These are phyloP conservation scores for Solanum gandarillasii DNA, from an alignment of 257 asterid genomes.

Conservation along the genomic window DNA sequence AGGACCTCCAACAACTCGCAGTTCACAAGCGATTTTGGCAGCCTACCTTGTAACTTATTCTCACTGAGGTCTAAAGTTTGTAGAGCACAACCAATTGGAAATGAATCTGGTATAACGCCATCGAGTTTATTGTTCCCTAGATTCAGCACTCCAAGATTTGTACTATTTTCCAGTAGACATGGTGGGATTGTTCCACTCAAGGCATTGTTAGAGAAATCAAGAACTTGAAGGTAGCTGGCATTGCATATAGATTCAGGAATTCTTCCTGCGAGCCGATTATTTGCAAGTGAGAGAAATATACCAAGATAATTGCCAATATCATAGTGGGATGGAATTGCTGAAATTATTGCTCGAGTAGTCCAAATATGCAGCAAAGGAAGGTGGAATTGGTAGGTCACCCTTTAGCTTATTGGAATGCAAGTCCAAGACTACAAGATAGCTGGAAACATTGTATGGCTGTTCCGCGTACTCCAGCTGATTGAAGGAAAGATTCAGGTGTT, in stretches of 20 bases:
- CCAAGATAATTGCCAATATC: slow-evolving; percentile 8
- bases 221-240: slow-evolving; percentile 15
- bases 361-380: slow-evolving; percentile 1
- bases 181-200: slow-evolving; percentile 26
- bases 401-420: slow-evolving; percentile 17
- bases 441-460: slow-evolving; percentile 12
- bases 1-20: slow-evolving; percentile 31
- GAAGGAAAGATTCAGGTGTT: slow-evolving; percentile 31
- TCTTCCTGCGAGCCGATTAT: slow-evolving; percentile 17
- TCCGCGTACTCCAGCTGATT: slow-evolving; percentile 24
- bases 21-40: slow-evolving; percentile 26
- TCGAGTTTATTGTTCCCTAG: slow-evolving; percentile 19
- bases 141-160: slow-evolving; percentile 13
- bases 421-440: slow-evolving; percentile 11
- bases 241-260: slow-evolving; percentile 38
- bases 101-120: slow-evolving; percentile 26
- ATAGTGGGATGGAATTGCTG: slow-evolving; percentile 16
- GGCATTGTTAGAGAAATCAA: slow-evolving; percentile 31
- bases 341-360: slow-evolving; percentile 48
- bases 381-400: slow-evolving; percentile 25
- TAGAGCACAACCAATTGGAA: slow-evolving; percentile 11
- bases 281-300: neutral
- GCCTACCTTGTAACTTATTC: slow-evolving; percentile 20
- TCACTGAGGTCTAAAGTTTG: slow-evolving; percentile 26
- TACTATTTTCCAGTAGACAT: slow-evolving; percentile 8